Base-by-base conservation (phyloP, 2,329 filamentous ascomycete genomes). In the Coleophoma eucalyptorum region DNA sequence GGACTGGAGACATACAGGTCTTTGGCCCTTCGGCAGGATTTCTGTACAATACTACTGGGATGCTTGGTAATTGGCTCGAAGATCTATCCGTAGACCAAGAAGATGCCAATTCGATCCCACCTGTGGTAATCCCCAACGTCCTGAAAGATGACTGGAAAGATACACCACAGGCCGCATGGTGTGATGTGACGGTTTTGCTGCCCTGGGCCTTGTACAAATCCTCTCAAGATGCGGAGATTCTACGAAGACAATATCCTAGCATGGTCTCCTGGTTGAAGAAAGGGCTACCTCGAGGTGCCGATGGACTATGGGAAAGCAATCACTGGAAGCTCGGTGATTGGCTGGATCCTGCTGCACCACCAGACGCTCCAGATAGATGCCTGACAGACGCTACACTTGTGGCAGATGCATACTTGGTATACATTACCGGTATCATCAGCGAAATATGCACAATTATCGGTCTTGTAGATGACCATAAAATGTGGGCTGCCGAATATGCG, bases 11-110 rank as follows among this genome's bases (percentile, higher is more conserved):
- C 53, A 66, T 70, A n/a, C 65, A 72, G 42, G 64, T 71, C 10
- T 76, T 76, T 52, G 62, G 63, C 5, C 67, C 69, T 1, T 68
- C 71, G 0, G 69, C 72, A 0, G 76, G 71, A 46, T 83, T 76
- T 54, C 66, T 84, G 0, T 84, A 77, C 61, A 68, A 81, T 56
- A 74, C 75, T 2, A 63, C 69, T 0, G 78, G 75, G 0, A 75
- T 83, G 53, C 73, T 78, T 51, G 58, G 65, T 19, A 68, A 60
- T 47, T 84, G 76, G 79, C 66, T 76, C 19, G 65, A 69, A 47
- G 79, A 81, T 50, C 57, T 79, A 1, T 65, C 63, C 2, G 58
- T 57, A 1, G 72, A 72, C 33, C 68, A 71, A 35, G 55, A 59
- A 10, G 52, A 62, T 4, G 48, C 50, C 2, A 40, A 50, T 32